phyloP scores from a whole-genome alignment of 2,329 filamentous ascomycete species.

The Xylaria sp. region DNA sequence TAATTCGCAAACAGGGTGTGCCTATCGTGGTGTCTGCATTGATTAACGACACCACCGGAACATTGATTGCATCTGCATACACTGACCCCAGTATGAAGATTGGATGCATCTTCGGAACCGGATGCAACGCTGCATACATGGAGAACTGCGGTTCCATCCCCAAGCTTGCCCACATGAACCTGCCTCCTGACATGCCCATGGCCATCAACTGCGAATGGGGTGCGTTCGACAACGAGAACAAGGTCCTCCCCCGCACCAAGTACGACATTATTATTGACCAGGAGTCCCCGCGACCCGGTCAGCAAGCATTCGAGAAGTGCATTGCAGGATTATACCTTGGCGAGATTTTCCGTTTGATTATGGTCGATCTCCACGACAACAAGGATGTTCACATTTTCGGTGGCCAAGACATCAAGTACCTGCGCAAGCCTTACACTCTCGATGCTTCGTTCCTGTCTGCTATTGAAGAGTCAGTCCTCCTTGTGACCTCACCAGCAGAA shows the following conservation, averaged over 20 bases:
- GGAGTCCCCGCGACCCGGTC: slow-evolving; percentile 84
- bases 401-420: slow-evolving; percentile 70
- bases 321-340: slow-evolving; percentile 91
- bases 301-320: slow-evolving; percentile 98
- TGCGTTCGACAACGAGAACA: slow-evolving; percentile 90
- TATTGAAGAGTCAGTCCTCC: slow-evolving; percentile 69
- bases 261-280: slow-evolving; percentile 87
- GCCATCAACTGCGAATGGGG: slow-evolving; percentile 98
- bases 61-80: slow-evolving; percentile 91
- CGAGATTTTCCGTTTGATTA: slow-evolving; percentile 84
- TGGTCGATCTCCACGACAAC: slow-evolving; percentile 80
- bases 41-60: slow-evolving; percentile 97
- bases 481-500: background rate
- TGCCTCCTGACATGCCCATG: slow-evolving; percentile 78
- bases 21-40: slow-evolving; percentile 89
- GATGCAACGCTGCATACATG: slow-evolving; percentile 98
- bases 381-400: slow-evolving; percentile 72
- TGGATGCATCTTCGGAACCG: slow-evolving; percentile 96
- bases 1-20: slow-evolving; percentile 55
- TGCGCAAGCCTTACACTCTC: slow-evolving; percentile 82
- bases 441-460: slow-evolving; percentile 90
- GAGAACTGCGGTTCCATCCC: slow-evolving; percentile 86
- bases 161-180: slow-evolving; percentile 87
- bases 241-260: slow-evolving; percentile 75
- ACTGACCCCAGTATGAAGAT: slow-evolving; percentile 92